These are phyloP conservation scores for Arthromyces matolae DNA, from an alignment of 768 basidiomycete genomes.

Conservation along the genomic window DNA sequence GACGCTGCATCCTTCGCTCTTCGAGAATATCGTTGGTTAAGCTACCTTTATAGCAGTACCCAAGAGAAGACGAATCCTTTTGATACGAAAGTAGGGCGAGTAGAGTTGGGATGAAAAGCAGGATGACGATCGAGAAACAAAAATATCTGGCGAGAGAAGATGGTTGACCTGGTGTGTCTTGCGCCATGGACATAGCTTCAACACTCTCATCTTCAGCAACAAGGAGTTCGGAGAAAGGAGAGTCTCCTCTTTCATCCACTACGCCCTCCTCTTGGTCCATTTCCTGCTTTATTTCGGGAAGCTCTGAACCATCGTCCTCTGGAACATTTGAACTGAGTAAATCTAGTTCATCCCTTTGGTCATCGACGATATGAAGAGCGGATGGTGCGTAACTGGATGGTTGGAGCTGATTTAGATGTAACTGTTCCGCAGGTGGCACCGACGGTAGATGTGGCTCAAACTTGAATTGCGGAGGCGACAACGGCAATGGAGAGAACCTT, in stretches of 20 bases:
- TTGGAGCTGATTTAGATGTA: constrained; percentile 17
- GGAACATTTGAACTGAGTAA: constrained; percentile 6
- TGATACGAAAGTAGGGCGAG: constrained; percentile 51
- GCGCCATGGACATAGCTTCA: constrained; percentile 33
- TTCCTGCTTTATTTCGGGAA: constrained; percentile 5
- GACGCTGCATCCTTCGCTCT: constrained; percentile 38
- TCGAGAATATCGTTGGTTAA: constrained; percentile 57
- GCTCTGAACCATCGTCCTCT: constrained; percentile 3
- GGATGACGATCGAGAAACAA: no score
- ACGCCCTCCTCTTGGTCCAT: constrained; percentile 6
- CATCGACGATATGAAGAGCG: constrained; percentile 18
- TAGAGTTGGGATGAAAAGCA: constrained; percentile 32
- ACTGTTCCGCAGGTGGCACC: constrained; percentile 24
- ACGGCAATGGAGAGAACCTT: constrained; percentile 23
- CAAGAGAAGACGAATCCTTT: constrained; percentile 62
- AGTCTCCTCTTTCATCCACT: constrained; percentile 15
- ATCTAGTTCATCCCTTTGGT: constrained; percentile 26
- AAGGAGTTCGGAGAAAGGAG: constrained; percentile 9
- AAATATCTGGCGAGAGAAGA: no score
- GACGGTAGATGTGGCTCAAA: constrained; percentile 54
- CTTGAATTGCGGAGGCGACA: constrained; percentile 49
- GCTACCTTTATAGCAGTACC: constrained; percentile 69
- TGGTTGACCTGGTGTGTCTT: no score
- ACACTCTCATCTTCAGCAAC: constrained; percentile 13
- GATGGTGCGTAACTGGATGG: constrained; percentile 1